Evolutionary conservation across 768 basidiomycete genomes (phyloP), one percentile per base, ranked within the genome.

Genomic region (Russula compacta): DNA sequence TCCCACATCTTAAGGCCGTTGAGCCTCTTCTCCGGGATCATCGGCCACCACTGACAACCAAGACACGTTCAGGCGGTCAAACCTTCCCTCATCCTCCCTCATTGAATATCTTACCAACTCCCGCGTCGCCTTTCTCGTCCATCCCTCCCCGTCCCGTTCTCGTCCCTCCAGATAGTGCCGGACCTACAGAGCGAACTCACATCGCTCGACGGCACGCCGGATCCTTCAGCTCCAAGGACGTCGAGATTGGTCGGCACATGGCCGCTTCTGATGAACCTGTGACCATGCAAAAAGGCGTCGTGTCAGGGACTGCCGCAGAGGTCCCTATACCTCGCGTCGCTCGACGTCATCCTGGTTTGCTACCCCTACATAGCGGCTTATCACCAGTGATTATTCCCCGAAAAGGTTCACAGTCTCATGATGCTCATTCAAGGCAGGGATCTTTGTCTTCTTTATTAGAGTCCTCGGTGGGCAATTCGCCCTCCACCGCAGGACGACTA

Each of bases 161-260:
- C 59, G 69, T 10, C 69, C 73, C 73, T 36, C 67, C 70, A 12
- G 59, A 69, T 2, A 59, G 68, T 33, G 69, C 73, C 9, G 69
- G 67, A 14, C 64, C 64, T 35, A 43, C 56, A 8, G 56, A 55
- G 36, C 48, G 65, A 53, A 66, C 68, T 52, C 83, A 83, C 32
- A 85, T 81, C 52, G 79, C 83, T 24, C 79, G 93, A 47, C 79
- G 94, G 40, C 89, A 95, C 71, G 94, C 90, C 6, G 94, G 94
- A n/a, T 95, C 94, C 4, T 98, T 95, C 75, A 95, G 94, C 63
- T 85, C 81, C 29, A 89, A 92, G 69, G 94, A 97, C 70, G 88
- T 95, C 6, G 87, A 95, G 69, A 84, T 90, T 53, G 94, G 94
- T 43, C 91, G 86, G 72, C 77, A 82, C 57, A 71, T 90, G 53